Evolutionary conservation across 805 yeast genomes (phyloP).

Genomic region (Candida easanensis): DNA sequence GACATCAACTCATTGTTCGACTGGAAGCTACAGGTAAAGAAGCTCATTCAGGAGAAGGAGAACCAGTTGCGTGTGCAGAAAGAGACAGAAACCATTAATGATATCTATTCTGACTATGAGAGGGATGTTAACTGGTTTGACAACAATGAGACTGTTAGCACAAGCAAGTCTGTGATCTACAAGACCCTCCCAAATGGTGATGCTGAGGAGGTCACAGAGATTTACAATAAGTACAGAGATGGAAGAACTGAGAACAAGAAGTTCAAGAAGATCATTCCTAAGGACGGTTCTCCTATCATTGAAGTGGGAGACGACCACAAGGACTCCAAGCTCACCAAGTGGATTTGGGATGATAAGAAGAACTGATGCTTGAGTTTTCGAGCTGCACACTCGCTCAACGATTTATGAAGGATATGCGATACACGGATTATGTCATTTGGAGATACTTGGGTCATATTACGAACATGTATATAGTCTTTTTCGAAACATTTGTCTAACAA

Average conservation of each 20-base stretch:
- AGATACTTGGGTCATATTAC: background rate
- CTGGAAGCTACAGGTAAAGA: constrained; percentile 61
- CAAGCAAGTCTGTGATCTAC: constrained; percentile 31
- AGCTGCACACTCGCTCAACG: background rate
- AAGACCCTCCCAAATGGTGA: constrained; percentile 42
- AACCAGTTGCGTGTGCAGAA: constrained; percentile 12
- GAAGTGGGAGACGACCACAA: constrained; percentile 16
- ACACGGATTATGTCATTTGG: background rate
- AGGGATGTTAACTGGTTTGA: constrained; percentile 20
- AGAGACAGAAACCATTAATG: constrained; percentile 15
- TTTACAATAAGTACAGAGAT: constrained; percentile 38
- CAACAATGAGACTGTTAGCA: constrained; percentile 2
- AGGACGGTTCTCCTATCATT: constrained; percentile 35
- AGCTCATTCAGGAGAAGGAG: constrained; percentile 40
- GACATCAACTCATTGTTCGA: constrained; percentile 62
- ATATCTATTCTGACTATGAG: constrained; percentile 26
- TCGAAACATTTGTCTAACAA: background rate
- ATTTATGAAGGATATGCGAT: background rate
- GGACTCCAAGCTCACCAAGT: constrained; percentile 10
- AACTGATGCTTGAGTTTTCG: background rate
- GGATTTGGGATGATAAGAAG: constrained; percentile 25
- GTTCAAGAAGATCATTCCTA: constrained; percentile 36
- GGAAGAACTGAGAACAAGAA: constrained; percentile 40
- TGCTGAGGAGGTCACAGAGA: constrained; percentile 37
- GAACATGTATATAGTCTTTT: background rate